These are phyloP conservation scores for Hymenoscyphus fraxineus DNA, from an alignment of 2,329 filamentous ascomycete species.

Conservation along the genomic window DNA sequence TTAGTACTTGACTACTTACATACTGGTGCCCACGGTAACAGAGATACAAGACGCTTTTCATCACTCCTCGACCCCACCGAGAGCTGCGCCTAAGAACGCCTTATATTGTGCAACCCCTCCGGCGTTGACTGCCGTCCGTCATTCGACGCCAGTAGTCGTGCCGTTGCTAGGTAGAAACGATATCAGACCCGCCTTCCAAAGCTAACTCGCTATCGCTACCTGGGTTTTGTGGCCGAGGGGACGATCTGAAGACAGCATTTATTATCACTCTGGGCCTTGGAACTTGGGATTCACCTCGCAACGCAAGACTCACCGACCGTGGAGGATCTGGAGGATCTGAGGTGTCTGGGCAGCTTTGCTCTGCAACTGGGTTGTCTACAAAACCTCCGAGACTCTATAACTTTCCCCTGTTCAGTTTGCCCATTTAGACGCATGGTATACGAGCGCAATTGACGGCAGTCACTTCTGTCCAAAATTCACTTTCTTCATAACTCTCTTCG, in stretches of 20 bases:
- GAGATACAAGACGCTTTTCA: slow-evolving; percentile 21
- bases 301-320: neutral
- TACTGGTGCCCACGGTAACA: slow-evolving; percentile 19
- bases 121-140: slow-evolving; percentile 19
- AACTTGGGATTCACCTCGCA: neutral
- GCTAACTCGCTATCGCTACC: slow-evolving; percentile 9
- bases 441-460: slow-evolving; percentile 35
- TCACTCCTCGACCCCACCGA: slow-evolving; percentile 18
- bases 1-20: slow-evolving; percentile 21
- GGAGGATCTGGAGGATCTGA: neutral
- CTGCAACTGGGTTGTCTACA: neutral
- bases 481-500: slow-evolving; percentile 19
- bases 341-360: neutral
- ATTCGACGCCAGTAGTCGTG: slow-evolving; percentile 25
- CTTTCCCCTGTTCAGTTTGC: neutral
- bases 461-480: slow-evolving; percentile 29
- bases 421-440: slow-evolving; percentile 18
- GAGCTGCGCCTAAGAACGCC: slow-evolving; percentile 17
- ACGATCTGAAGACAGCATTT: slow-evolving; percentile 6
- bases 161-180: slow-evolving; percentile 25
- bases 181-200: slow-evolving; percentile 16
- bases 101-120: slow-evolving; percentile 23
- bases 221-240: slow-evolving; percentile 13
- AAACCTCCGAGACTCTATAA: neutral
- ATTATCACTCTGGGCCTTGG: neutral